Evolutionary conservation across 2,329 filamentous ascomycete species (phyloP).

Genomic region (Penicillium sp.): DNA sequence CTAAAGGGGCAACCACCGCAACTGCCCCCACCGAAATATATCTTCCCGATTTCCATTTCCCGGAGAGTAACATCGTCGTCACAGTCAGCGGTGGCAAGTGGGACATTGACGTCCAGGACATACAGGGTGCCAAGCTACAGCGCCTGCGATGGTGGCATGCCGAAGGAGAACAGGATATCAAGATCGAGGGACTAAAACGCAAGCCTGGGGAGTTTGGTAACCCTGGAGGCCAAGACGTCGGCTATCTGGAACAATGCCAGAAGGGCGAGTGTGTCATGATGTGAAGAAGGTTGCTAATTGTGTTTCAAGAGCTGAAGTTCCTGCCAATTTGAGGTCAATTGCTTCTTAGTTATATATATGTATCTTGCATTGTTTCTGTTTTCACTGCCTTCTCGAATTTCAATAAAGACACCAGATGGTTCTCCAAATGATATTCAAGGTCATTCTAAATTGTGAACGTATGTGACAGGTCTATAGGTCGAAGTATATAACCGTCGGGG

Average conservation of each 20-base stretch:
- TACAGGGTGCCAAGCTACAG: constrained; percentile 68
- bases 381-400: neutral
- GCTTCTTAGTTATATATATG: neutral
- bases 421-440: neutral
- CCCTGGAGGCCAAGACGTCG: constrained; percentile 66
- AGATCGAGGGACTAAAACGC: constrained; percentile 69
- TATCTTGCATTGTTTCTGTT: neutral
- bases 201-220: constrained; percentile 40
- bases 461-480: constrained; percentile 9
- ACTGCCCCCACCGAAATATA: constrained; percentile 76
- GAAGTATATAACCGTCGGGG: neutral
- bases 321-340: neutral
- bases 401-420: neutral
- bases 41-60: constrained; percentile 90
- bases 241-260: constrained; percentile 67
- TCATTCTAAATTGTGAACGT: neutral
- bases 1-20: constrained; percentile 57
- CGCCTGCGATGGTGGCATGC: constrained; percentile 89
- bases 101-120: constrained; percentile 73
- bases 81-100: constrained; percentile 83
- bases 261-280: constrained; percentile 50
- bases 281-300: constrained; percentile 30
- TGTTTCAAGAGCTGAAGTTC: neutral
- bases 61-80: constrained; percentile 67
- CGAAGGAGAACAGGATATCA: constrained; percentile 76